phyloP scores from a whole-genome alignment of 768 basidiomycete species.

The Leccinum sublutescens region DNA sequence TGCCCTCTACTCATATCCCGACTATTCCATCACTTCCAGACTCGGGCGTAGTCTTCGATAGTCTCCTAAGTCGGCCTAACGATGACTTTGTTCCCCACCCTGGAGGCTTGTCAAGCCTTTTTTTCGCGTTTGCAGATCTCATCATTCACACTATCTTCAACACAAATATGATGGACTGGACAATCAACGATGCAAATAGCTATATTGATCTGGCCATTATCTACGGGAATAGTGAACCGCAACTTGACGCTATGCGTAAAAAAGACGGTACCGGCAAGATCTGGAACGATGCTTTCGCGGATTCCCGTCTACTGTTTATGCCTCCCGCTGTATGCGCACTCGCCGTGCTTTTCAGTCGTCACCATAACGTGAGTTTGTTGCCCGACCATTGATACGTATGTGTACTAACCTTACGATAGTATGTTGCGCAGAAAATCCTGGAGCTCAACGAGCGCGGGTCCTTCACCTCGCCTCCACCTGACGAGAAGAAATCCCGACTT shows the following conservation, averaged over 20 bases:
- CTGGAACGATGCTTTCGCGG: conserved; percentile 68
- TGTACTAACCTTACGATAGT: conserved; percentile 41
- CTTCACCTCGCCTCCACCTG: conserved; percentile 32
- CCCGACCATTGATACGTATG: neutral
- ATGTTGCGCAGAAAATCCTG: conserved; percentile 62
- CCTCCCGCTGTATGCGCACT: conserved; percentile 69
- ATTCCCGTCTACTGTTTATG: conserved; percentile 63
- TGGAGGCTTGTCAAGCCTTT: conserved; percentile 66
- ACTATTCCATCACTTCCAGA: conserved; percentile 57
- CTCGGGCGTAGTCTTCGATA: conserved; percentile 67
- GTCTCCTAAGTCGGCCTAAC: conserved; percentile 47
- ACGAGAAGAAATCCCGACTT: conserved; percentile 22
- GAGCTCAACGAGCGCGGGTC: conserved; percentile 64
- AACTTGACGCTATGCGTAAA: conserved; percentile 51
- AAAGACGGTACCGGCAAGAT: conserved; percentile 67
- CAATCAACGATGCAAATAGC: conserved; percentile 62
- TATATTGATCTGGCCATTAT: conserved; percentile 76
- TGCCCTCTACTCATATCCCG: conserved; percentile 45
- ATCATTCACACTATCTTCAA: conserved; percentile 75
- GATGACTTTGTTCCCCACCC: conserved; percentile 52
- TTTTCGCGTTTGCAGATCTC: conserved; percentile 78
- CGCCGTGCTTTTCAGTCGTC: conserved; percentile 64
- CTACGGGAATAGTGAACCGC: conserved; percentile 57
- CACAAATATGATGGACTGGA: conserved; percentile 46
- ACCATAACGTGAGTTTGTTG: conserved; percentile 60